These are phyloP conservation scores for Juglanconis juglandina DNA, from an alignment of 2,329 filamentous ascomycete genomes.

Conservation along the genomic window DNA sequence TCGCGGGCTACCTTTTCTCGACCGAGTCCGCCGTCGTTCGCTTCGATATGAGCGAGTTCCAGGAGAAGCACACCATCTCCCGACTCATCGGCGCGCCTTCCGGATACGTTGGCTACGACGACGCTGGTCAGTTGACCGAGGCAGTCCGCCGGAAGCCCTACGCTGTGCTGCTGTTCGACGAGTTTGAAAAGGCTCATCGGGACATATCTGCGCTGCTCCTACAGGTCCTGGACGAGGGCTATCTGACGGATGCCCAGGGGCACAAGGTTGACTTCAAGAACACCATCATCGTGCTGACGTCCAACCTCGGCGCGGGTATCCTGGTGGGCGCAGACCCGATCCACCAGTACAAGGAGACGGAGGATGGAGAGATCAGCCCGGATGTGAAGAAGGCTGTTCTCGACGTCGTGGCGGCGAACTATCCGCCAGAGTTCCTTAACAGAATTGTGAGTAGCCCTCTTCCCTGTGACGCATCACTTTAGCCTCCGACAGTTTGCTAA, in stretches of 20 bases:
- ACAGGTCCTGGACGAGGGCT: constrained; percentile 94
- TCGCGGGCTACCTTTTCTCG: constrained; percentile 89
- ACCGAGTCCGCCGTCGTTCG: constrained; percentile 86
- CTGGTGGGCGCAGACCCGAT: constrained; percentile 71
- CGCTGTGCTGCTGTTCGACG: constrained; percentile 89
- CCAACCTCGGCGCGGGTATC: constrained; percentile 89
- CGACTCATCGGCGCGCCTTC: constrained; percentile 89
- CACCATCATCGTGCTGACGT: constrained; percentile 93
- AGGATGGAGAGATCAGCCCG: constrained; percentile 66
- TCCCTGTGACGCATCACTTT: constrained; percentile 68
- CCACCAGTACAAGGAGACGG: constrained; percentile 60
- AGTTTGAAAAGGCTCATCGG: constrained; percentile 95
- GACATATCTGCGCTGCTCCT: constrained; percentile 90
- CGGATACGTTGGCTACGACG: constrained; percentile 94
- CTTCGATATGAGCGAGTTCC: constrained; percentile 98
- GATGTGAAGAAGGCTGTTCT: constrained; percentile 78
- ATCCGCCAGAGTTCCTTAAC: constrained; percentile 94
- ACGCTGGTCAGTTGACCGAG: constrained; percentile 93
- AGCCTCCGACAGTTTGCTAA: constrained; percentile 46
- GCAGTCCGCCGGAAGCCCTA: constrained; percentile 93
- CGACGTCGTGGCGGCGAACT: constrained; percentile 71
- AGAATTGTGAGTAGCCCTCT: constrained; percentile 70
- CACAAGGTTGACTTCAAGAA: constrained; percentile 97
- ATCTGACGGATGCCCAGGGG: constrained; percentile 90
- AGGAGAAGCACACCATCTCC: constrained; percentile 94